Base-by-base conservation (phyloP, 495 filamentous ascomycete genomes). In the Talaromyces ruber region DNA sequence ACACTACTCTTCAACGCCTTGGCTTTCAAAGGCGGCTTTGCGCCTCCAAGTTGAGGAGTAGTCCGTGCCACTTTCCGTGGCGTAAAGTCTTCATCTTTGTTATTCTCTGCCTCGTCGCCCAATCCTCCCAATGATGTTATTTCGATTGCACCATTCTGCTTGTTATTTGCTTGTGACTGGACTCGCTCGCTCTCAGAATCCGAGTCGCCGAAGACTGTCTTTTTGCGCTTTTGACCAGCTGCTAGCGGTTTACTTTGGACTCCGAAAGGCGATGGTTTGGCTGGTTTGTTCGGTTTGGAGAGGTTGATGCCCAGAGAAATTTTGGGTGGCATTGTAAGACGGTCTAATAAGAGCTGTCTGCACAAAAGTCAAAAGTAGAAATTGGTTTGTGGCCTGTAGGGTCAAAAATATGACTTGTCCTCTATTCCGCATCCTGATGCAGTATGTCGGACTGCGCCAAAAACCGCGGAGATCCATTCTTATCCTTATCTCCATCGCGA, bases 271-370 rank as follows among this genome's bases (percentile, higher is more conserved):
- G 47, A 57, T 39, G 50, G 28, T 12, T 59, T 37, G 24, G 25
- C 4, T 52, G 64, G 52, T 30, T 59, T 37, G 24, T 18, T 7
- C 47, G 64, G 47, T 37, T 81, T 87, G 2, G 79, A 69, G 24
- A 86, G 66, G 63, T 84, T 88, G 6, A 89, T 72, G 7, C 86
- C 86, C 61, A 79, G 79, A n/a, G 82, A 81, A 58, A 79, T 74
- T 55, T 66, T 72, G n/a, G 71, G 70, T 26, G 79, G 75, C 70
- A 74, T 78, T 18, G 39, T 70, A 6, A 1, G 28, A 50, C 29
- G 7, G 32, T 39, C 16, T 58, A 11, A 52, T 30, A n/a, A 63
- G 21, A 22, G 56, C 60, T 45, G 26, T 30, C 8, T 28, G 18
- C 0, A 30, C 0, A 22, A 8, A 34, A 61, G 2, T n/a, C n/a